phyloP scores from a whole-genome alignment of 2,329 filamentous ascomycete species.

The Drechslerella coelobrocha region DNA sequence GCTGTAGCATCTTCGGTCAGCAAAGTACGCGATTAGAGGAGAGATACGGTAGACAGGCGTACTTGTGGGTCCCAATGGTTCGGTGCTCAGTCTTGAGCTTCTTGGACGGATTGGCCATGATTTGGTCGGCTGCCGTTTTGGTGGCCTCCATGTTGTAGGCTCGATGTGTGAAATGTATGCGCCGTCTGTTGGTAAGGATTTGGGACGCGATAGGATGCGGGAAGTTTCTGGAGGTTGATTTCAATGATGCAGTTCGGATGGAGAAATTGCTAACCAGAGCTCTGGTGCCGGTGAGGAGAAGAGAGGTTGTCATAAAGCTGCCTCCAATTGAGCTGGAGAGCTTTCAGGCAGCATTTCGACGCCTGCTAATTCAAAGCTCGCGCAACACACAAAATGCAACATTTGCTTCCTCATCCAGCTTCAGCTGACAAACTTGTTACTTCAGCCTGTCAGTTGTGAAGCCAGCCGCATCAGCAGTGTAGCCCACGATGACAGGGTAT shows the following conservation, averaged over 20 bases:
- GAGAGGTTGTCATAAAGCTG: background rate
- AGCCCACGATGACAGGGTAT: no score
- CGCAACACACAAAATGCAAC: conserved; percentile 33
- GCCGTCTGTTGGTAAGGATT: no score
- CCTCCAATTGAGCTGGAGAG: background rate
- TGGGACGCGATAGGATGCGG: background rate
- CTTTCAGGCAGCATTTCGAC: background rate
- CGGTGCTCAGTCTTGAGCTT: conserved; percentile 75
- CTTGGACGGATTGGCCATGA: conserved; percentile 64
- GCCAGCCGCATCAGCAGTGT: no score
- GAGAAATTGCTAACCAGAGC: background rate
- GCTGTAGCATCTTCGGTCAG: conserved; percentile 33
- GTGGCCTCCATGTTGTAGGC: conserved; percentile 27
- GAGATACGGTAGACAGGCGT: conserved; percentile 51
- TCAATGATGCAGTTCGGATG: no score
- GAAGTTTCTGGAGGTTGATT: no score
- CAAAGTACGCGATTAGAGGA: conserved; percentile 2
- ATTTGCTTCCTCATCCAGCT: background rate
- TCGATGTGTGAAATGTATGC: background rate
- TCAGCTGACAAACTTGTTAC: background rate
- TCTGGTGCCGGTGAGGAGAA: background rate
- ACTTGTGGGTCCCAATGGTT: conserved; percentile 90
- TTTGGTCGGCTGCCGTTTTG: conserved; percentile 29
- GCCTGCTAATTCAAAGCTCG: background rate
- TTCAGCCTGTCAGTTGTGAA: no score